Evolutionary conservation across 345 rosid genomes (phyloP).

Genomic region (Microcos paniculata): DNA sequence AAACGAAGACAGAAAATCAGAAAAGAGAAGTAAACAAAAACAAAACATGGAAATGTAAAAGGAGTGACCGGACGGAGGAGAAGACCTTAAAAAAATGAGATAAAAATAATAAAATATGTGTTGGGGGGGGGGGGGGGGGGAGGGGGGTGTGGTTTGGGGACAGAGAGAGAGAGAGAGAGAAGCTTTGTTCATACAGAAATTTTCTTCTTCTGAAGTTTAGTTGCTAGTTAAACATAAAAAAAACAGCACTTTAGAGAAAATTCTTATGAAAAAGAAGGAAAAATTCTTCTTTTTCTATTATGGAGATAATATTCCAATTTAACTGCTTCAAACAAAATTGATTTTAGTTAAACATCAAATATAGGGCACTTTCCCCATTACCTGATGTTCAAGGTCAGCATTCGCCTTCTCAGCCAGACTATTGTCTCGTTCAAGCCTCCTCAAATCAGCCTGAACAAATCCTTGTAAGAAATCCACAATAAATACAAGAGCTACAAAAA

Average conservation of each 20-base stretch:
- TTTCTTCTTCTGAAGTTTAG: background rate
- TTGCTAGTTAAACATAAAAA: background rate
- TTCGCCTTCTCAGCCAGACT: conserved; percentile 71
- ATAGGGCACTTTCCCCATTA: conserved; percentile 17
- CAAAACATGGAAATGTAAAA: background rate
- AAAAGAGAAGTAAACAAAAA: background rate
- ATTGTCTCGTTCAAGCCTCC: conserved; percentile 76
- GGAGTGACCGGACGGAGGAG: background rate
- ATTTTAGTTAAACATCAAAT: background rate
- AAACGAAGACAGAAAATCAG: background rate
- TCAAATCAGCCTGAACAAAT: conserved; percentile 63
- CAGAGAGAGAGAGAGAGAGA: too few species aligned
- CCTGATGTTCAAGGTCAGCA: conserved; percentile 87
- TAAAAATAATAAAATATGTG: background rate
- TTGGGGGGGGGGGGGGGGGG: background rate
- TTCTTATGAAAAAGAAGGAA: background rate
- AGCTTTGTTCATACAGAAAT: background rate
- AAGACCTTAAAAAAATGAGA: background rate
- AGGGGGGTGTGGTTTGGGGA: too few species aligned
- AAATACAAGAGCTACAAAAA: conserved; percentile 10
- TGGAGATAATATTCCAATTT: background rate
- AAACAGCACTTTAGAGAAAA: background rate
- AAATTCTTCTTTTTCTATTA: background rate
- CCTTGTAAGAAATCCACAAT: background rate
- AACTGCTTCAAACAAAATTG: background rate